Evolutionary conservation across 1,284 basidiomycete genomes (phyloP).

Genomic region (Clitocybe nebularis): DNA sequence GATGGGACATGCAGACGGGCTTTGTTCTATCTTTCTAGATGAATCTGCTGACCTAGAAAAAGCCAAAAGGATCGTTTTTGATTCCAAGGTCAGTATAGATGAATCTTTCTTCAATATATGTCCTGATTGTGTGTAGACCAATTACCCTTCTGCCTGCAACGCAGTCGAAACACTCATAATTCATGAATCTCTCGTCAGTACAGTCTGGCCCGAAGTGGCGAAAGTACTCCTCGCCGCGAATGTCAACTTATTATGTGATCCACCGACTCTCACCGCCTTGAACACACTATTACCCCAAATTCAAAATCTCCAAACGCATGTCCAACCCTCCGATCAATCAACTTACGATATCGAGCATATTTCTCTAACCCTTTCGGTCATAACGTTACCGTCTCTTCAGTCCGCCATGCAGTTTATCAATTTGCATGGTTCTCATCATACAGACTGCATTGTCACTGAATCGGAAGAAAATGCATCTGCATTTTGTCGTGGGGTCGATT

Average conservation of each 20-base stretch:
- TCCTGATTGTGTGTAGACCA: constrained; percentile 50
- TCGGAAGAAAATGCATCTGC: constrained; percentile 56
- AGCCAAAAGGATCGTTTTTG: constrained; percentile 78
- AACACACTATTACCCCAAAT: constrained; percentile 28
- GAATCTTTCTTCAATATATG: not conserved
- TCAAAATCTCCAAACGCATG: constrained; percentile 40
- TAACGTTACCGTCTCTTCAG: constrained; percentile 64
- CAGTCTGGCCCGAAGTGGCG: constrained; percentile 81
- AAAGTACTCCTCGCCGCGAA: constrained; percentile 62
- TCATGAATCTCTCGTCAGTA: constrained; percentile 66
- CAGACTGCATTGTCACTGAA: constrained; percentile 92
- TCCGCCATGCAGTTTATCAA: constrained; percentile 90
- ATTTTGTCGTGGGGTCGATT: constrained; percentile 88
- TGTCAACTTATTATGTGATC: constrained; percentile 82
- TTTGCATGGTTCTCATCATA: constrained; percentile 91
- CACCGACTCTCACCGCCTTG: constrained; percentile 53
- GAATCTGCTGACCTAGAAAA: constrained; percentile 75
- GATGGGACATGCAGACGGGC: constrained; percentile 98
- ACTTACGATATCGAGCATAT: constrained; percentile 91
- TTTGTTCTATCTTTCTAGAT: constrained; percentile 90
- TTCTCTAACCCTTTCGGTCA: constrained; percentile 79
- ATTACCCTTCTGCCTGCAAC: constrained; percentile 98
- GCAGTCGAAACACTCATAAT: constrained; percentile 88
- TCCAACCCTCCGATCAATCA: constrained; percentile 48
- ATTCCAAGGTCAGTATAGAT: constrained; percentile 75